Percentiles rank a stretch among this genome's conserved stretches.
Evolutionary conservation across 1,139 yeast genomes (phyloP).

Genomic region (Pichia sp.): DNA sequence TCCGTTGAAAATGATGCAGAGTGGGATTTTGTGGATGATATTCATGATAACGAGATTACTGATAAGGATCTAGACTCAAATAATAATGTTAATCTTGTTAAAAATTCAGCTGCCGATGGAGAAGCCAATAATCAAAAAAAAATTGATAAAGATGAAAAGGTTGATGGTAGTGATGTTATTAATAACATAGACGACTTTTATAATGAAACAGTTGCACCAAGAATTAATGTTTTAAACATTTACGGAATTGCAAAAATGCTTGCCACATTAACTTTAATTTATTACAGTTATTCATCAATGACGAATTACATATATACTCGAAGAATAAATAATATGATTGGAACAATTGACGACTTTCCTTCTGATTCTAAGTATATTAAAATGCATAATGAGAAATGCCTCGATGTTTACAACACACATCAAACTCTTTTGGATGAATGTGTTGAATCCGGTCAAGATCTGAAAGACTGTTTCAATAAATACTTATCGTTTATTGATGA

Average conservation of each 20-base stretch:
- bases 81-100: no score
- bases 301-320: not conserved
- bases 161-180: not conserved
- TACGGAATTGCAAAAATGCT: not conserved
- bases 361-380: not conserved
- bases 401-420: not conserved
- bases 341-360: constrained; percentile 6
- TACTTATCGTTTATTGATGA: not conserved
- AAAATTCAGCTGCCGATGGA: not conserved
- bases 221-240: not conserved
- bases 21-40: constrained; percentile 1
- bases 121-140: not conserved
- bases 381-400: constrained; percentile 5
- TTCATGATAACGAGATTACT: not conserved
- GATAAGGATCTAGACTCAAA: not conserved
- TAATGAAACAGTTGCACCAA: not conserved
- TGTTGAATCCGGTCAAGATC: not conserved
- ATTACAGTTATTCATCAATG: not conserved
- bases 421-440: constrained; percentile 1
- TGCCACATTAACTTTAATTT: not conserved
- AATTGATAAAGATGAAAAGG: not conserved
- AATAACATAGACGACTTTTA: not conserved
- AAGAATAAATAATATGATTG: constrained; percentile 6
- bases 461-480: not conserved
- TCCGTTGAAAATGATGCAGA: not conserved